A percentile compares a stretch with the other conserved stretches of the same genome.
Evolutionary conservation across 139 green algal genomes (phyloP).

Genomic region (Tetradesmus lagerheimii): DNA sequence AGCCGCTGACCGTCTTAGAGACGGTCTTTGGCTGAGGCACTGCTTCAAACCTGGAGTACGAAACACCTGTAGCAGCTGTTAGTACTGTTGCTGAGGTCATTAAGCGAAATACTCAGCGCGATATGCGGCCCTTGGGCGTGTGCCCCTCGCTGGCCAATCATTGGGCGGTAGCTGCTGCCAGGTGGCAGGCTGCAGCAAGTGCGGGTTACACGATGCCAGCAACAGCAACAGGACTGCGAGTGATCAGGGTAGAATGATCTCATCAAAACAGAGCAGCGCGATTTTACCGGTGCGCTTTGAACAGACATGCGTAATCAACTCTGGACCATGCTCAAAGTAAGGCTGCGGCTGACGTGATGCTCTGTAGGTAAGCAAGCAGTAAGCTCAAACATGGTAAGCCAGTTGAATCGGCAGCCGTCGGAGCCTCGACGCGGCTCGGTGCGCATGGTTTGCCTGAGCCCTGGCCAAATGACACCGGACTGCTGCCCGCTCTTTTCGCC

Average conservation of each 20-base stretch:
- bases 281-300: not conserved
- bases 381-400: not conserved
- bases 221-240: not conserved
- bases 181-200: not conserved
- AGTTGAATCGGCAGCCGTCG: not conserved
- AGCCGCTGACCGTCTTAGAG: too few relatives aligned
- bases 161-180: not conserved
- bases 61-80: too few relatives aligned
- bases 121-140: too few relatives aligned
- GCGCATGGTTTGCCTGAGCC: not conserved
- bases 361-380: not conserved
- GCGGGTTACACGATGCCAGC: not conserved
- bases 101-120: too few relatives aligned
- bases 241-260: too few relatives aligned
- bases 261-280: too few relatives aligned
- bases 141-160: too few relatives aligned
- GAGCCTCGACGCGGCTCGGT: not conserved
- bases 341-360: too few relatives aligned
- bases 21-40: too few relatives aligned
- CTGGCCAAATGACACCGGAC: not conserved
- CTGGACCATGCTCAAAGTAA: not conserved
- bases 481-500: not conserved
- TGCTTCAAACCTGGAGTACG: too few relatives aligned
- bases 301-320: not conserved
- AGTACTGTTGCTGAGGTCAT: too few relatives aligned